These are phyloP conservation scores for Aspergillus thermomutatus DNA, from an alignment of 2,329 filamentous ascomycete species.

Conservation along the genomic window DNA sequence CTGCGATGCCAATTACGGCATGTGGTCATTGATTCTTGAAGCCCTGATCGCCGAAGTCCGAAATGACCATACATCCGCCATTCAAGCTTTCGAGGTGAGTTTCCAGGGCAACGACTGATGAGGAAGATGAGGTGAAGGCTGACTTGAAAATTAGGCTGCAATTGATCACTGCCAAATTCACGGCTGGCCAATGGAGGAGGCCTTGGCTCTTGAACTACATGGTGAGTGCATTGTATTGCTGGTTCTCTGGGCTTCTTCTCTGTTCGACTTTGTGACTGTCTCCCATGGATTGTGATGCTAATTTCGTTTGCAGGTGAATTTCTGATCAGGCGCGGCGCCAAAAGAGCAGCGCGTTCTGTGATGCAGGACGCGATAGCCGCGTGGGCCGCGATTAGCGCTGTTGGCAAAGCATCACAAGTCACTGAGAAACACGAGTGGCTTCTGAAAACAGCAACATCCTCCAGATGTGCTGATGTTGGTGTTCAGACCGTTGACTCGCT, in stretches of 20 bases:
- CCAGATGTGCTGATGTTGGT: constrained; percentile 51
- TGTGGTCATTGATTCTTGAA: constrained; percentile 55
- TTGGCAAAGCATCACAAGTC: constrained; percentile 58
- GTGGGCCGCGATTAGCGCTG: constrained; percentile 57
- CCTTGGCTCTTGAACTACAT: constrained; percentile 59
- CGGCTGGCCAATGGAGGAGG: constrained; percentile 58
- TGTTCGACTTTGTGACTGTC: constrained; percentile 1
- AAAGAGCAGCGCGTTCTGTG: constrained; percentile 56
- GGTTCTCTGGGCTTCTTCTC: background rate
- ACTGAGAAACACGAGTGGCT: constrained; percentile 59
- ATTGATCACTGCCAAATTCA: constrained; percentile 60
- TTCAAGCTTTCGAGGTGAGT: constrained; percentile 39
- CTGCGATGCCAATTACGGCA: constrained; percentile 59
- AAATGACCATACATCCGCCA: constrained; percentile 43
- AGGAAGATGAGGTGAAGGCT: background rate
- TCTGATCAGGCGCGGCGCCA: constrained; percentile 54
- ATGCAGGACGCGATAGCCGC: constrained; percentile 57
- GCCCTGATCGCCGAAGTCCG: constrained; percentile 53
- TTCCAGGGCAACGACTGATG: background rate
- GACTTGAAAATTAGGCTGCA: constrained; percentile 48
- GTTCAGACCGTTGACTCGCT: constrained; percentile 57
- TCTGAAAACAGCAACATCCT: constrained; percentile 52
- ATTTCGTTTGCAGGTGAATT: constrained; percentile 43
- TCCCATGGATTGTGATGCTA: background rate
- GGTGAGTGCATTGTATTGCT: constrained; percentile 27